Evolutionary conservation across 2,329 filamentous ascomycete genomes (phyloP).

Genomic region (Dactylellina parvicollis): DNA sequence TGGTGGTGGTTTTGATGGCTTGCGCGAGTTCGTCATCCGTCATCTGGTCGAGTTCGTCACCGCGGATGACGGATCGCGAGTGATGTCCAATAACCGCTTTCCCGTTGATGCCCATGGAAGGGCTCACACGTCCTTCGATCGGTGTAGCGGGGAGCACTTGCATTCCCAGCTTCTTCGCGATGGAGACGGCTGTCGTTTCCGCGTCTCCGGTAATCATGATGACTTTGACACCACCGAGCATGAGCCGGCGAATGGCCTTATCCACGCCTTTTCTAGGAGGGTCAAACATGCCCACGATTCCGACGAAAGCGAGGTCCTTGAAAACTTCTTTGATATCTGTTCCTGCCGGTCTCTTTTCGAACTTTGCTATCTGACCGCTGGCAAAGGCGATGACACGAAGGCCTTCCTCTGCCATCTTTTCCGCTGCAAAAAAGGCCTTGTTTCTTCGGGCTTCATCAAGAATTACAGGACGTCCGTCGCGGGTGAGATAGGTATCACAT

Average conservation of each 20-base stretch:
- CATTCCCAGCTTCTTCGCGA: conserved; percentile 96
- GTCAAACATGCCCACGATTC: conserved; percentile 96
- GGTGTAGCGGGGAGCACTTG: conserved; percentile 68
- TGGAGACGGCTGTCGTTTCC: conserved; percentile 91
- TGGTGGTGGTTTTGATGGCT: conserved; percentile 86
- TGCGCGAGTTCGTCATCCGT: conserved; percentile 82
- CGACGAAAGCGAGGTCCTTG: conserved; percentile 85
- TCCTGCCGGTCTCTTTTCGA: conserved; percentile 59
- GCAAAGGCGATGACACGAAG: conserved; percentile 92
- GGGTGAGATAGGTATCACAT: conserved; percentile 89
- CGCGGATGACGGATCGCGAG: conserved; percentile 78
- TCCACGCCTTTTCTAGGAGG: conserved; percentile 90
- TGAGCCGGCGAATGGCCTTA: conserved; percentile 84
- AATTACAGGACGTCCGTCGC: conserved; percentile 84
- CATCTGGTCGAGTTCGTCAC: conserved; percentile 94
- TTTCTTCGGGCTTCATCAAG: conserved; percentile 79
- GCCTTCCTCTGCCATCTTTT: conserved; percentile 86
- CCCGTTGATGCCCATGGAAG: conserved; percentile 24
- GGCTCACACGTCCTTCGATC: conserved; percentile 36
- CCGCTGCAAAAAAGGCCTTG: conserved; percentile 80
- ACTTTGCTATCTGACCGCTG: conserved; percentile 73
- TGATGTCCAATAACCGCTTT: conserved; percentile 61
- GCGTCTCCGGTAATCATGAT: conserved; percentile 99
- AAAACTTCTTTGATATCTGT: conserved; percentile 76
- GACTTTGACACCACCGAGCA: conserved; percentile 93